phyloP scores from a whole-genome alignment of 306 rosid genomes.

The Senna siamea region DNA sequence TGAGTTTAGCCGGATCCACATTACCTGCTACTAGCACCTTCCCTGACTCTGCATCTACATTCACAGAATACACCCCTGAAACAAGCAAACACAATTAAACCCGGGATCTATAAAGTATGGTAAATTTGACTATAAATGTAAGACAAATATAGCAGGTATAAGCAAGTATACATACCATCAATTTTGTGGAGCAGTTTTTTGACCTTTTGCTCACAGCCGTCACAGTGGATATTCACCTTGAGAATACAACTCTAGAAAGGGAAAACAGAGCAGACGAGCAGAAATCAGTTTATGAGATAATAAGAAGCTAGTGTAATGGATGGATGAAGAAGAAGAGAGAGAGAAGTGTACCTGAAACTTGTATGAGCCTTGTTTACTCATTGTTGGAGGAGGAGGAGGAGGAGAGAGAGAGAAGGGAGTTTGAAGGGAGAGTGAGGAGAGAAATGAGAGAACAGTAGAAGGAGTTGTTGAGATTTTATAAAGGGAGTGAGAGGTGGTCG shows the following conservation, averaged over 20 bases:
- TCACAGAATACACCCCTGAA: slow-evolving; percentile 59
- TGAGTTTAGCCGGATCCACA: slow-evolving; percentile 63
- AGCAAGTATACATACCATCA: slow-evolving; percentile 85
- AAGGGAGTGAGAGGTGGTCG: slow-evolving; percentile 44
- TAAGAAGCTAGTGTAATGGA: not conserved
- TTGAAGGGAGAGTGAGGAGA: not conserved
- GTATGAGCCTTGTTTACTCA: slow-evolving; percentile 78
- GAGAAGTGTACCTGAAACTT: slow-evolving; percentile 69
- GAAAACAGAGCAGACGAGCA: not conserved
- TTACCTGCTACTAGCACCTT: slow-evolving; percentile 62
- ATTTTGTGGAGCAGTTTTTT: slow-evolving; percentile 81
- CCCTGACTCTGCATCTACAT: slow-evolving; percentile 61
- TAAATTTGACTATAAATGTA: no score
- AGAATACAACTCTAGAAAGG: slow-evolving; percentile 62
- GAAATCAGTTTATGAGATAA: slow-evolving; percentile 27
- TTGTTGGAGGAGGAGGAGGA: slow-evolving; percentile 34
- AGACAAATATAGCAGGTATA: no score
- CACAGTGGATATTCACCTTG: slow-evolving; percentile 83
- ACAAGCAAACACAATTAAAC: not conserved
- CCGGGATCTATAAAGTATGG: not conserved
- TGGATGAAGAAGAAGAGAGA: not conserved
- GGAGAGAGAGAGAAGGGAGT: not conserved
- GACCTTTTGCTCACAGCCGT: slow-evolving; percentile 84
- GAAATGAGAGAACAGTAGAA: slow-evolving; percentile 1
- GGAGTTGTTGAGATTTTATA: slow-evolving; percentile 12